phyloP scores from a whole-genome alignment of 345 rosid genomes.

The Rhodomyrtus tomentosa region DNA sequence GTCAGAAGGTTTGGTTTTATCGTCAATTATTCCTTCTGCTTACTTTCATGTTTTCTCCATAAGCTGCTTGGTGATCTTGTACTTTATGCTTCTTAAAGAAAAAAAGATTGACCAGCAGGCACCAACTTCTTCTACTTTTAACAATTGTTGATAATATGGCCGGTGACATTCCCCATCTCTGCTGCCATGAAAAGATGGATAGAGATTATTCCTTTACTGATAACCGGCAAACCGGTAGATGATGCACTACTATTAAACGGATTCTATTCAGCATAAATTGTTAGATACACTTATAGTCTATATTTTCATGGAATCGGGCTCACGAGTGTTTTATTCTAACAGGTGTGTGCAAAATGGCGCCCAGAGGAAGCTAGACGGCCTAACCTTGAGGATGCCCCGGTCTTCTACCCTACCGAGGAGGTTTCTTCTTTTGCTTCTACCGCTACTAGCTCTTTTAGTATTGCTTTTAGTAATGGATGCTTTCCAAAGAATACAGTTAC shows the following conservation, averaged over 20 bases:
- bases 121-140: not conserved
- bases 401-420: slow-evolving; percentile 93
- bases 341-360: slow-evolving; percentile 80
- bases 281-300: not conserved
- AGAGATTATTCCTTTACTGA: not conserved
- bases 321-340: slow-evolving; percentile 3
- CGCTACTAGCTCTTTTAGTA: not conserved
- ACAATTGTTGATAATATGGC: not conserved
- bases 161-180: not conserved
- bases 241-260: not conserved
- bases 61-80: not conserved
- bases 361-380: slow-evolving; percentile 70
- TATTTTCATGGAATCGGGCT: not conserved
- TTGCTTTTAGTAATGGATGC: slow-evolving; percentile 5
- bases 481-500: not conserved
- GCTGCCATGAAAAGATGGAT: not conserved
- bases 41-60: not conserved
- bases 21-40: not conserved
- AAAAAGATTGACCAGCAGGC: not conserved
- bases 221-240: not conserved
- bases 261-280: not conserved
- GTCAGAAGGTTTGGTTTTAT: slow-evolving; percentile 69
- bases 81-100: not conserved
- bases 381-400: slow-evolving; percentile 73
- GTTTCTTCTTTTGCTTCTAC: slow-evolving; percentile 23